These are phyloP conservation scores for Suillus plorans DNA, from an alignment of 768 basidiomycete species.

Conservation along the genomic window DNA sequence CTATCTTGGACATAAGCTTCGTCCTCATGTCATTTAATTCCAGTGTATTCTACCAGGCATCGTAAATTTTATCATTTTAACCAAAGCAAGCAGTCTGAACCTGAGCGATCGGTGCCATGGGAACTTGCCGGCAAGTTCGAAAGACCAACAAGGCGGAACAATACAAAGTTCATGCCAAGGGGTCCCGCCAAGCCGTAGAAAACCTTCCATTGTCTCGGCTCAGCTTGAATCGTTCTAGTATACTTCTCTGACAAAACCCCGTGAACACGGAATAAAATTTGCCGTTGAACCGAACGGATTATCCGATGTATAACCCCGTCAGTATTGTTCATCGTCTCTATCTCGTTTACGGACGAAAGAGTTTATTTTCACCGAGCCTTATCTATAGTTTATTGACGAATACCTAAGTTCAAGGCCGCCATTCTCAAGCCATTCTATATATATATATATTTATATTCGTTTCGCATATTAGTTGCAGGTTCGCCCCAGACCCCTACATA, in stretches of 20 bases:
- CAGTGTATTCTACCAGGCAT: conserved; percentile 21
- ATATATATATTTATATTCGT: background rate
- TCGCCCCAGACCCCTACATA: background rate
- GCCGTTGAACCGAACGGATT: conserved; percentile 1
- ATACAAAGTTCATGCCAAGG: background rate
- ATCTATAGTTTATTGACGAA: background rate
- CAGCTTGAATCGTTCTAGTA: background rate
- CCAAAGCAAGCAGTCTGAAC: background rate
- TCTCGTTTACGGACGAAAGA: background rate
- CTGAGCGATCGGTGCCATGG: background rate
- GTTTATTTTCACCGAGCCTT: background rate
- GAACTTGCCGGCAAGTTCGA: background rate
- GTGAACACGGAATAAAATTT: background rate
- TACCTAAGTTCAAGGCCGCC: background rate
- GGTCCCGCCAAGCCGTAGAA: background rate
- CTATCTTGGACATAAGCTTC: background rate
- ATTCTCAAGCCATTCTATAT: background rate
- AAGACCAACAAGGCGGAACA: background rate
- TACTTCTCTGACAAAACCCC: background rate
- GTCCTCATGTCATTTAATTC: background rate
- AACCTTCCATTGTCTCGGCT: background rate
- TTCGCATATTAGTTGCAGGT: background rate
- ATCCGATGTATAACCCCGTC: background rate
- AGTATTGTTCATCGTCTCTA: background rate
- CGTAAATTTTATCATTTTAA: background rate